These are phyloP conservation scores for Limnanthes douglasii DNA, from an alignment of 345 rosid species.

Conservation along the genomic window DNA sequence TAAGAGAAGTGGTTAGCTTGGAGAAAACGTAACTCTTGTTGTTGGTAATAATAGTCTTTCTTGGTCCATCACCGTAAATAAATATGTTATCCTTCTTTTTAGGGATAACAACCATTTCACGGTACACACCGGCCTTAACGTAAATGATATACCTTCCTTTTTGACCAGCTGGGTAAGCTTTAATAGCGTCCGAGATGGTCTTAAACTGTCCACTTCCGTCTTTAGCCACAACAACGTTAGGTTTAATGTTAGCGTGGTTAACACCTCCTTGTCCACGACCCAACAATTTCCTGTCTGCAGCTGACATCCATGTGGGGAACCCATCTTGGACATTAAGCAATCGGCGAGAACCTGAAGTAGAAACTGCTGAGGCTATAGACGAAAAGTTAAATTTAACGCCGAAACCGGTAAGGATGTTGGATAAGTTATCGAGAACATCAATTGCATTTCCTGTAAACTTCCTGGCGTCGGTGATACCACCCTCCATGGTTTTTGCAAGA, in stretches of 20 bases:
- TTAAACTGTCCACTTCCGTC: slow-evolving; percentile 69
- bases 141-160: slow-evolving; percentile 37
- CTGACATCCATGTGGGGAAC: slow-evolving; percentile 52
- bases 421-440: slow-evolving; percentile 23
- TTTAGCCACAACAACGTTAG: slow-evolving; percentile 50
- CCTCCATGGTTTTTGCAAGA: slow-evolving; percentile 12
- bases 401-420: slow-evolving; percentile 17
- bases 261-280: slow-evolving; percentile 1
- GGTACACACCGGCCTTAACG: slow-evolving; percentile 52
- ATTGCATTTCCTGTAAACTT: slow-evolving; percentile 40
- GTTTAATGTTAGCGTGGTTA: slow-evolving; percentile 11
- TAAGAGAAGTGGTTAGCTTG: slow-evolving; percentile 28
- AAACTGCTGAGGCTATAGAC: slow-evolving; percentile 1
- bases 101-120: slow-evolving; percentile 25
- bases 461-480: slow-evolving; percentile 16
- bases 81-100: slow-evolving; percentile 35
- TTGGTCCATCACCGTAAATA: slow-evolving; percentile 65
- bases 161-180: slow-evolving; percentile 17
- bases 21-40: slow-evolving; percentile 22
- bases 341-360: slow-evolving; percentile 15
- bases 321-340: slow-evolving; percentile 18
- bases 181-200: slow-evolving; percentile 35
- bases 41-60: slow-evolving; percentile 43
- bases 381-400: slow-evolving; percentile 12
- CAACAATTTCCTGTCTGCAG: slow-evolving; percentile 44